Base-by-base conservation (phyloP, 768 basidiomycete genomes). In the Boletus pseudopeckii region DNA sequence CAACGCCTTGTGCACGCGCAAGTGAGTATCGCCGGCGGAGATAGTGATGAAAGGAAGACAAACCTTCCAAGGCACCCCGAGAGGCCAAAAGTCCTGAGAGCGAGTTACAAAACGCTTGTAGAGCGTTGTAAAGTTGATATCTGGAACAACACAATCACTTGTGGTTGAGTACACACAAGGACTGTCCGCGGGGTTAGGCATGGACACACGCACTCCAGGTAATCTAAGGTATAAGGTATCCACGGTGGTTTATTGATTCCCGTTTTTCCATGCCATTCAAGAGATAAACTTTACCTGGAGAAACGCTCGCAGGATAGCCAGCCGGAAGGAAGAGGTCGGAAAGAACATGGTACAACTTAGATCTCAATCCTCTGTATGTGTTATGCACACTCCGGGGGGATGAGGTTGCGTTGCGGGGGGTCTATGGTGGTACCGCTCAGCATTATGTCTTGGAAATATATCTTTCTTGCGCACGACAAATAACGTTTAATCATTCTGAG, bases 61-160 rank as follows among this genome's bases (percentile, higher is more conserved):
- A 45, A 83, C 85, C 86, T 77, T 88, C 83, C 7, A 89, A 71
- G 4, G 84, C 78, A 15, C 86, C 85, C 57, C 86, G 74, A 7
- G 85, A 86, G 1, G 86, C 82, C 18, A 88, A 61, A 26, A 88
- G 70, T 0, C 82, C 75, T 0, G 85, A 80, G 3, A 88, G 68
- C 0, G 86, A 84, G 61, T 81, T 87, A 62, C 84, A 87, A 57
- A 86, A 87, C 3, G 85, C 83, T 66, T 88, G 86, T 5, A 85
- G 51, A 0, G 82, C 82, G 57, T 88, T 87, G 58, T 80, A 76
- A 14, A 83, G 70, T 63, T 88, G 85, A 59, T 85, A 88, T 54
- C 85, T 87, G 60, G 42, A 47, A 57, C 13, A 14, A 41, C 7
- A 17, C n/a, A n/a, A 20, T 11, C 7, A 50, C 9, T 38, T 10